Percentiles rank a stretch among this genome's conserved stretches.
Conservation (phyloP, 768 basidiomycete genomes). For the Mycena filopes region DNA sequence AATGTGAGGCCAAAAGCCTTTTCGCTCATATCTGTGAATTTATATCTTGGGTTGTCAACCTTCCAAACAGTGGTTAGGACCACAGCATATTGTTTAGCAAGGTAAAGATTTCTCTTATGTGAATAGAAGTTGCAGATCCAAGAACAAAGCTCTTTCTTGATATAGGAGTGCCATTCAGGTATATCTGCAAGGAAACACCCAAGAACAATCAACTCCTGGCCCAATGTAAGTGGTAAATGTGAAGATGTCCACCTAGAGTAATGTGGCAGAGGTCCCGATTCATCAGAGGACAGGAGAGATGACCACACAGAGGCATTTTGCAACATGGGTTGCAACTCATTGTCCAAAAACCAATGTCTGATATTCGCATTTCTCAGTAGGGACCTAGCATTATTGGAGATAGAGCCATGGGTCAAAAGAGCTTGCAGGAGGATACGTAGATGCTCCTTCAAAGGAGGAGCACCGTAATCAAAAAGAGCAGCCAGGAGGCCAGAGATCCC, state of each 20-base stretch:
- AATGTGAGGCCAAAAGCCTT: background rate
- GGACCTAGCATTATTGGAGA: background rate
- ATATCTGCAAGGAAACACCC: background rate
- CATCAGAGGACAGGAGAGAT: background rate
- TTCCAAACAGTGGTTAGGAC: background rate
- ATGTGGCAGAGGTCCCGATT: background rate
- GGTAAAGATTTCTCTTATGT: too few relatives aligned
- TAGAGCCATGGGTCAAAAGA: background rate
- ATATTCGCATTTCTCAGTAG: background rate
- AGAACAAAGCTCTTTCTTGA: background rate
- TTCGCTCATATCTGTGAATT: background rate
- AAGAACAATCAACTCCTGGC: background rate
- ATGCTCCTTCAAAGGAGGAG: background rate
- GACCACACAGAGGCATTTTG: background rate
- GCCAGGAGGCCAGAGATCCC: background rate
- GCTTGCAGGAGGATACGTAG: background rate
- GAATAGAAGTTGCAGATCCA: slow-evolving; percentile 16
- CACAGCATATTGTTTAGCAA: background rate
- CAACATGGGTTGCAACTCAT: background rate
- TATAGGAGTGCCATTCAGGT: background rate
- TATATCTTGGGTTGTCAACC: background rate
- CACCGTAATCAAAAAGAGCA: background rate
- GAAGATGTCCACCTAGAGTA: too few relatives aligned
- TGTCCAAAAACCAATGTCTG: background rate
- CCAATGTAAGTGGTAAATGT: too few relatives aligned